Evolutionary conservation across 768 basidiomycete genomes (phyloP).

Genomic region (Galerina marginata): DNA sequence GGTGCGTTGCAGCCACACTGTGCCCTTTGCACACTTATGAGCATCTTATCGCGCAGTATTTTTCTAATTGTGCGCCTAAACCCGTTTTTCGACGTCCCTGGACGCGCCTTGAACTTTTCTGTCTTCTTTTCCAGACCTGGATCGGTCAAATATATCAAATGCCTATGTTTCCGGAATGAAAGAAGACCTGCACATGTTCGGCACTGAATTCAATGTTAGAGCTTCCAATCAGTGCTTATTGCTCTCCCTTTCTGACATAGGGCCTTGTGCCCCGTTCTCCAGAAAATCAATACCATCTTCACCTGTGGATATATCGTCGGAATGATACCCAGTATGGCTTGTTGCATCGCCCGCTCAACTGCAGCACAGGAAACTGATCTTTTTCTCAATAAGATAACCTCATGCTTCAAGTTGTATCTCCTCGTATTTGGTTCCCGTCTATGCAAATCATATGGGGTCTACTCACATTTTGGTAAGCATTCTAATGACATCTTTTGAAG

Average conservation of each 20-base stretch:
- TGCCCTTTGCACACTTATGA: not conserved
- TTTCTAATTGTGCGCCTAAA: constrained; percentile 58
- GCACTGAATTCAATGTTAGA: constrained; percentile 64
- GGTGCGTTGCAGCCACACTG: constrained; percentile 38
- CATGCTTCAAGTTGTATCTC: constrained; percentile 65
- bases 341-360: not conserved
- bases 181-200: constrained; percentile 69
- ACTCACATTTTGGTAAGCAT: constrained; percentile 62
- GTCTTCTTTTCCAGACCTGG: constrained; percentile 51
- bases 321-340: constrained; percentile 65
- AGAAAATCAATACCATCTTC: constrained; percentile 74
- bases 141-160: constrained; percentile 71
- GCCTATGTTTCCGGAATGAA: constrained; percentile 84
- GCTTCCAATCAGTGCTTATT: not conserved
- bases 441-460: constrained; percentile 72
- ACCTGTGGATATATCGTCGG: constrained; percentile 79
- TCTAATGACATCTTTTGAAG: not conserved
- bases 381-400: constrained; percentile 55
- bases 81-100: not conserved
- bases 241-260: not conserved
- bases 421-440: constrained; percentile 68
- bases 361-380: not conserved
- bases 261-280: constrained; percentile 12
- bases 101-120: constrained; percentile 2
- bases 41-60: constrained; percentile 49